Evolutionary conservation across 148 eudicot genomes (phyloP).

Genomic region (Chenopodium berlandieri): DNA sequence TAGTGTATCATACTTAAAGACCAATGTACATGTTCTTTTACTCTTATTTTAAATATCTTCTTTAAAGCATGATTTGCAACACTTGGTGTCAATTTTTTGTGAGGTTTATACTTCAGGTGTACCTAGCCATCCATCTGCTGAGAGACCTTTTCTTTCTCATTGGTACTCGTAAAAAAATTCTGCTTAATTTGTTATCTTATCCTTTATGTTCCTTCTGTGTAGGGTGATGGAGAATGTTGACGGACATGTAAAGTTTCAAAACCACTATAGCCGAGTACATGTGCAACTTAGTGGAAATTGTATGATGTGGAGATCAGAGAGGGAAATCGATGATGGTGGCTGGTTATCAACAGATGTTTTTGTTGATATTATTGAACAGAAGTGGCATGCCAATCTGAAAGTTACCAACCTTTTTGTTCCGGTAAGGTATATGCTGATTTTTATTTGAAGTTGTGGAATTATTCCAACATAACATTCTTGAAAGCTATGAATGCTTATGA

Average conservation of each 20-base stretch:
- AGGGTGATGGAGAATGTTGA: constrained; percentile 87
- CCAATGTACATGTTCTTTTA: not conserved
- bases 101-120: not conserved
- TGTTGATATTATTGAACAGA: constrained; percentile 88
- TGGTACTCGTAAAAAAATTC: not conserved
- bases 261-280: constrained; percentile 78
- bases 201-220: constrained; percentile 25
- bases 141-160: not conserved
- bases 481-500: not conserved
- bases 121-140: not conserved
- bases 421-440: constrained; percentile 57
- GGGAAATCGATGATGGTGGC: constrained; percentile 72
- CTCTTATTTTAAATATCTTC: not conserved
- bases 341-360: constrained; percentile 93
- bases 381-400: constrained; percentile 95
- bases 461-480: not conserved
- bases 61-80: not conserved
- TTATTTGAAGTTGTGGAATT: not conserved
- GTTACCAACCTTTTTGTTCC: constrained; percentile 80
- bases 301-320: constrained; percentile 84
- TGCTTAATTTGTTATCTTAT: constrained; percentile 5
- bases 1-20: not conserved
- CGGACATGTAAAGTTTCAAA: constrained; percentile 85
- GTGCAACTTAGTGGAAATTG: constrained; percentile 89
- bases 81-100: not conserved